Evolutionary conservation across 2,329 filamentous ascomycete species (phyloP).

Genomic region (Thelonectria blattea): DNA sequence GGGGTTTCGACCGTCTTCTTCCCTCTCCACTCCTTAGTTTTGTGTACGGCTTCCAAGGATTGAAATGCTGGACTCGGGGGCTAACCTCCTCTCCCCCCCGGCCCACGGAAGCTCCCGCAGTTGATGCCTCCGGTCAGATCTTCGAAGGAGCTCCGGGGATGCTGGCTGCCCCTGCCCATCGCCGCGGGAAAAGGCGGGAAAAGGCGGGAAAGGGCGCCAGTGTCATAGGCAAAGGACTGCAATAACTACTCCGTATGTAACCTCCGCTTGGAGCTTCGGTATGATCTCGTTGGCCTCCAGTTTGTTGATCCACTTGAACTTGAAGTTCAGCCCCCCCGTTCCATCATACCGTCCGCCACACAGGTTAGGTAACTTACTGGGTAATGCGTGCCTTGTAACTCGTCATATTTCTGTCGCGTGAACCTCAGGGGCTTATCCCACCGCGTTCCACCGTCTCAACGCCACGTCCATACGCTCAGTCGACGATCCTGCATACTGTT

Average conservation of each 20-base stretch:
- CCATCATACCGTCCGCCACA: not conserved
- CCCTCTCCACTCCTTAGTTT: constrained; percentile 17
- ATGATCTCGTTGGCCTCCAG: not conserved
- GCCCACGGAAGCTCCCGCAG: constrained; percentile 17
- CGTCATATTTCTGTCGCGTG: not conserved
- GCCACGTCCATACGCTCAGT: not conserved
- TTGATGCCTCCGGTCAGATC: not conserved
- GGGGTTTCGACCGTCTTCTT: not conserved
- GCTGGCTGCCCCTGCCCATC: no score
- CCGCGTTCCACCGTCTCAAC: no score
- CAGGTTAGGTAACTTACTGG: not conserved
- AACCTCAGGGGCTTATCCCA: not conserved
- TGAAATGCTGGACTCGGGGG: not conserved
- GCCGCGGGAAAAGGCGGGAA: no score
- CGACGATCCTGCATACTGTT: not conserved
- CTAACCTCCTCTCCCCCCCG: not conserved
- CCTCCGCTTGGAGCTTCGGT: not conserved
- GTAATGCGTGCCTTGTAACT: not conserved
- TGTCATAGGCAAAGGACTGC: no score
- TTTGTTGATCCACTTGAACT: constrained; percentile 5
- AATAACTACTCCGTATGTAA: no score
- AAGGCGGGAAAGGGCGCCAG: no score
- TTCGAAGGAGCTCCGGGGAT: no score
- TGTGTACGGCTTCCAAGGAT: not conserved
- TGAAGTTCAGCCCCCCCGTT: constrained; percentile 1